phyloP scores from a whole-genome alignment of 768 basidiomycete genomes.

The Leccinum obscurum region DNA sequence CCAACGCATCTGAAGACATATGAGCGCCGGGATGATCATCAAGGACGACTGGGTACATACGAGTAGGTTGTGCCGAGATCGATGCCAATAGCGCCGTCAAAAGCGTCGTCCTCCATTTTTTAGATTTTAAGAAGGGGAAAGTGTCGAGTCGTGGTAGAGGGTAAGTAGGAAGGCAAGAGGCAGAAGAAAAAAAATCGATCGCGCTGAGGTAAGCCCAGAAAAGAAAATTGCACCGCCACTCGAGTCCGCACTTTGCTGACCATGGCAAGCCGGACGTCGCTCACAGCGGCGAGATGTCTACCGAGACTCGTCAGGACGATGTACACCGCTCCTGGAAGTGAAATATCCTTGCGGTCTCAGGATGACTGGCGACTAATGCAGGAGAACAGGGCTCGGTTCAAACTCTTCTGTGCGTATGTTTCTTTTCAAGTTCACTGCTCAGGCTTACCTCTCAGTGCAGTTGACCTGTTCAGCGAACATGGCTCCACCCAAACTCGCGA shows the following conservation, averaged over 20 bases:
- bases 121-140: slow-evolving; percentile 30
- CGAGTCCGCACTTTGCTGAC: slow-evolving; percentile 7
- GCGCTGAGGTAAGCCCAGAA: slow-evolving; percentile 54
- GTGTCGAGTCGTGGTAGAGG: slow-evolving; percentile 37
- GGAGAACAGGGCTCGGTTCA: slow-evolving; percentile 53
- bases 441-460: slow-evolving; percentile 37
- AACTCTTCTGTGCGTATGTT: slow-evolving; percentile 50
- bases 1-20: slow-evolving; percentile 78
- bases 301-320: slow-evolving; percentile 27
- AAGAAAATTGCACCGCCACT: slow-evolving; percentile 36
- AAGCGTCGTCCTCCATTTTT: slow-evolving; percentile 84
- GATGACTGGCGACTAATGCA: slow-evolving; percentile 71
- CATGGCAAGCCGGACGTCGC: slow-evolving; percentile 30
- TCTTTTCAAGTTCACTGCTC: slow-evolving; percentile 8
- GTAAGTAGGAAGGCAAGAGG: slow-evolving; percentile 15
- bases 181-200: slow-evolving; percentile 41
- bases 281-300: slow-evolving; percentile 25
- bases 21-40: slow-evolving; percentile 24
- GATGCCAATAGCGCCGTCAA: slow-evolving; percentile 96
- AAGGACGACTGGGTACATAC: slow-evolving; percentile 42
- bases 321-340: slow-evolving; percentile 31
- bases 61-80: slow-evolving; percentile 98
- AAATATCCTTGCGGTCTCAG: slow-evolving; percentile 41
- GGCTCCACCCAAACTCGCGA: slow-evolving; percentile 76
- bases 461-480: slow-evolving; percentile 60